A percentile compares a stretch with the other conserved stretches of the same genome.
Evolutionary conservation across 2,329 filamentous ascomycete species (phyloP).

Genomic region (Ophiocordyceps australis): DNA sequence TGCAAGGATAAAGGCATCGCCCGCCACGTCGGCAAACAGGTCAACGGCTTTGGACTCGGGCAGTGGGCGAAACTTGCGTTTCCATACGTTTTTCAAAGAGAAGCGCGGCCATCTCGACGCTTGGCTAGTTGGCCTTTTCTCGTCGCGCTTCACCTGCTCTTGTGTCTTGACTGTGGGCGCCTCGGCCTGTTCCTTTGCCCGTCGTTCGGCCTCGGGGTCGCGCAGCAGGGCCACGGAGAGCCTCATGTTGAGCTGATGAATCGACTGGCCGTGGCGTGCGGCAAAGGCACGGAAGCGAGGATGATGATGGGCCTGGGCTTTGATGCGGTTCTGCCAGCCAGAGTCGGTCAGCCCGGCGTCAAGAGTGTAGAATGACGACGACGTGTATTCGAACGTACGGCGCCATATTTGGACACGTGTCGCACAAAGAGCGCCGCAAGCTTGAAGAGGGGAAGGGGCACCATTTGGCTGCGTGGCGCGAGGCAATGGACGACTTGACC

Average conservation of each 20-base stretch:
- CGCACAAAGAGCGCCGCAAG: conserved; percentile 44
- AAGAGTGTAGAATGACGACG: too few relatives aligned
- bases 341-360: too few relatives aligned
- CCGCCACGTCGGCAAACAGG: conserved; percentile 46
- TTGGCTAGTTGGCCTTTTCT: conserved; percentile 12
- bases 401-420: conserved; percentile 51
- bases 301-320: conserved; percentile 46
- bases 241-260: conserved; percentile 51
- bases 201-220: conserved; percentile 36
- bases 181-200: conserved; percentile 43
- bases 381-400: too few relatives aligned
- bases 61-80: conserved; percentile 41
- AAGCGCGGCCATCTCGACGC: conserved; percentile 9
- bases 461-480: too few relatives aligned
- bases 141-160: conserved; percentile 38
- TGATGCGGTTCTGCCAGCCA: conserved; percentile 44
- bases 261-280: conserved; percentile 41
- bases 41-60: conserved; percentile 48
- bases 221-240: conserved; percentile 39
- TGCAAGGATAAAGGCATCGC: conserved; percentile 42
- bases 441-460: conserved; percentile 49
- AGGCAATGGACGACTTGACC: too few relatives aligned
- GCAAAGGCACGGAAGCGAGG: conserved; percentile 40
- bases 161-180: conserved; percentile 47
- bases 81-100: conserved; percentile 36